These are phyloP conservation scores for Tuctoria greenei DNA, from an alignment of 176 grass and related monocot genomes.

Conservation along the genomic window DNA sequence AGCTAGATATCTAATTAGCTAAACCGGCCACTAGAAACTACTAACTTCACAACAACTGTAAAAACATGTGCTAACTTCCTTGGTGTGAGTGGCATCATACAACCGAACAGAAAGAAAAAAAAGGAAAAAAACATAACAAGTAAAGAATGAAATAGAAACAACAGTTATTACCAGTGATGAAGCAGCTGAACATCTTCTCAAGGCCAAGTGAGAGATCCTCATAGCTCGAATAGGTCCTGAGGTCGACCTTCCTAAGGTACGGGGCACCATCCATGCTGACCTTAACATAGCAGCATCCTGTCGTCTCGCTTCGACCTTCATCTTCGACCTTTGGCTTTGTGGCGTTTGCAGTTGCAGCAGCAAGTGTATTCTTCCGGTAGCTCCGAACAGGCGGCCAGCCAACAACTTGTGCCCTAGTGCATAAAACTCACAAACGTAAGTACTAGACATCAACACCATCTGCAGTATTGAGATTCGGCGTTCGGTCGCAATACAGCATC, in stretches of 20 bases:
- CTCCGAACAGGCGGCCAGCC: slow-evolving; percentile 71
- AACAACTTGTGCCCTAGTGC: slow-evolving; percentile 65
- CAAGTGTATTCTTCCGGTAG: slow-evolving; percentile 69
- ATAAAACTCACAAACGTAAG: slow-evolving; percentile 17
- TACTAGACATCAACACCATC: not conserved
- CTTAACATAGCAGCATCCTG: slow-evolving; percentile 63
- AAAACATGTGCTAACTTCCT: not conserved
- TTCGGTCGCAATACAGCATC: not conserved
- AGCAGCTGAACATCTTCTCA: slow-evolving; percentile 83
- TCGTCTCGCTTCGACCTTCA: slow-evolving; percentile 43
- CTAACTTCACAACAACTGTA: not conserved
- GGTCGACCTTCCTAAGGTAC: slow-evolving; percentile 79
- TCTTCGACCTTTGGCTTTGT: slow-evolving; percentile 49
- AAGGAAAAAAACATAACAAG: not conserved
- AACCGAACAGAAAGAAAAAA: not conserved
- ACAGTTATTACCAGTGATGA: slow-evolving; percentile 55
- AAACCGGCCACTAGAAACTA: not conserved
- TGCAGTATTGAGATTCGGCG: not conserved
- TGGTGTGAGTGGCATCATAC: not conserved
- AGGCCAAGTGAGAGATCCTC: slow-evolving; percentile 62
- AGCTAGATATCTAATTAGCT: too few relatives aligned
- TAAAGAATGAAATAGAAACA: not conserved
- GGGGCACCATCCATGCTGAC: slow-evolving; percentile 84
- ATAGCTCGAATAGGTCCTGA: slow-evolving; percentile 68
- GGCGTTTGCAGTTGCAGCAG: slow-evolving; percentile 35